Conservation (phyloP, 495 filamentous ascomycete genomes). For the Saxophila tyrrhenica region DNA sequence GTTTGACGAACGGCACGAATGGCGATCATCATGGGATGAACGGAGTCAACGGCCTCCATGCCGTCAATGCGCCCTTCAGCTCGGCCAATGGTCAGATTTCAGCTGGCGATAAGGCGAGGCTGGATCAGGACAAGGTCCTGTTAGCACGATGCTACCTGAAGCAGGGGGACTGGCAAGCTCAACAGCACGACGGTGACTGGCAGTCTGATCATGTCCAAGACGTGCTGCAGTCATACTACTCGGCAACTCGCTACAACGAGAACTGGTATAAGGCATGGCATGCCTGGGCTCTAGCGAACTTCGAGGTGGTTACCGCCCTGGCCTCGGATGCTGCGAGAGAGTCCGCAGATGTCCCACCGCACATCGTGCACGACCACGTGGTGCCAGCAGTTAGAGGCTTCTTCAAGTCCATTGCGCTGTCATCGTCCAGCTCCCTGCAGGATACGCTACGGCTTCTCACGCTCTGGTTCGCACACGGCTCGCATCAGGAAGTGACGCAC, state of each 20-base stretch:
- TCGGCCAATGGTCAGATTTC: conserved; percentile 8
- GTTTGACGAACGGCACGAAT: conserved; percentile 25
- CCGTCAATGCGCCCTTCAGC: conserved; percentile 22
- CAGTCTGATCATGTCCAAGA: conserved; percentile 60
- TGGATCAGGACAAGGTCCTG: conserved; percentile 56
- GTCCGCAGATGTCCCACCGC: conserved; percentile 41
- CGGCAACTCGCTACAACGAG: conserved; percentile 81
- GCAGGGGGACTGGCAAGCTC: conserved; percentile 89
- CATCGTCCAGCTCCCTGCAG: conserved; percentile 81
- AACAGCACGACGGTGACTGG: conserved; percentile 77
- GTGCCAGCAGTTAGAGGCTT: conserved; percentile 91
- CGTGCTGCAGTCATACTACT: conserved; percentile 74
- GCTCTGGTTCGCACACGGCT: conserved; percentile 91
- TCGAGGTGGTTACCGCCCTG: conserved; percentile 84
- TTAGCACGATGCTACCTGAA: conserved; percentile 91
- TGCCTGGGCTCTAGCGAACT: conserved; percentile 97
- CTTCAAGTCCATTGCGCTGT: conserved; percentile 88
- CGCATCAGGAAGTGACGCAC: conserved; percentile 71
- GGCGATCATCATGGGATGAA: conserved; percentile 45
- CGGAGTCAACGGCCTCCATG: conserved; percentile 34
- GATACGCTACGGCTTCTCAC: conserved; percentile 89
- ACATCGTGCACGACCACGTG: conserved; percentile 71
- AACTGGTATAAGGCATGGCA: conserved; percentile 99
- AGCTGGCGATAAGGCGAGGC: conserved; percentile 23
- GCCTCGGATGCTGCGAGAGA: conserved; percentile 51